These are phyloP conservation scores for Ophiostoma ips DNA, from an alignment of 2,329 filamentous ascomycete genomes.

Conservation along the genomic window DNA sequence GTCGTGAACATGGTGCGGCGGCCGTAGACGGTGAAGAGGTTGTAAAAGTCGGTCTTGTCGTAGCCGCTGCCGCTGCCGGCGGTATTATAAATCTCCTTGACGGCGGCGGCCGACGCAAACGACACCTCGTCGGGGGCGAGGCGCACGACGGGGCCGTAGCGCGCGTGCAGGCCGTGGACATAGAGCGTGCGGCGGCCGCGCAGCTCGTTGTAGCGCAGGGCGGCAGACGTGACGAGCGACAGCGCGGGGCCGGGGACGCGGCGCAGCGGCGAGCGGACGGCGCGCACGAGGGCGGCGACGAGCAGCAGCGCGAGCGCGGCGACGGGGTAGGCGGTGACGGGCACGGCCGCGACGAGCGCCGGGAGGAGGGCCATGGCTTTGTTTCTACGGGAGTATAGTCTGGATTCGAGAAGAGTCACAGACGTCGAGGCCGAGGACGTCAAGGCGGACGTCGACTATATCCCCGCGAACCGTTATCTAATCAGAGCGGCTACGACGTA, in stretches of 20 bases:
- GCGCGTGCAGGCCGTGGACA: conserved; percentile 39
- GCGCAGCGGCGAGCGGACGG: conserved; percentile 21
- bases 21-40: conserved; percentile 44
- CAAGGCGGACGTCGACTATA: neutral
- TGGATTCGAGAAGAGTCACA: too few relatives aligned
- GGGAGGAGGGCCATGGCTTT: neutral
- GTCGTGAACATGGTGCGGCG: conserved; percentile 48
- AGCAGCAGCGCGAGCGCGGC: conserved; percentile 3
- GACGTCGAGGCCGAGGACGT: too few relatives aligned
- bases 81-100: conserved; percentile 50
- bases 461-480: neutral
- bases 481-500: neutral
- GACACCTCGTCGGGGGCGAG: conserved; percentile 45
- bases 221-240: conserved; percentile 35
- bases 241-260: conserved; percentile 33
- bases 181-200: conserved; percentile 37
- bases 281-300: conserved; percentile 6
- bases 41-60: conserved; percentile 52
- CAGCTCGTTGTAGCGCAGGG: conserved; percentile 44
- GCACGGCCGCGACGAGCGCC: neutral
- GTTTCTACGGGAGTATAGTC: too few relatives aligned
- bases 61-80: conserved; percentile 48
- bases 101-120: conserved; percentile 39
- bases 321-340: neutral
- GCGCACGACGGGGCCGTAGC: conserved; percentile 43